Evolutionary conservation across 148 eudicot genomes (phyloP).

Genomic region (Vaccinium macrocarpon): DNA sequence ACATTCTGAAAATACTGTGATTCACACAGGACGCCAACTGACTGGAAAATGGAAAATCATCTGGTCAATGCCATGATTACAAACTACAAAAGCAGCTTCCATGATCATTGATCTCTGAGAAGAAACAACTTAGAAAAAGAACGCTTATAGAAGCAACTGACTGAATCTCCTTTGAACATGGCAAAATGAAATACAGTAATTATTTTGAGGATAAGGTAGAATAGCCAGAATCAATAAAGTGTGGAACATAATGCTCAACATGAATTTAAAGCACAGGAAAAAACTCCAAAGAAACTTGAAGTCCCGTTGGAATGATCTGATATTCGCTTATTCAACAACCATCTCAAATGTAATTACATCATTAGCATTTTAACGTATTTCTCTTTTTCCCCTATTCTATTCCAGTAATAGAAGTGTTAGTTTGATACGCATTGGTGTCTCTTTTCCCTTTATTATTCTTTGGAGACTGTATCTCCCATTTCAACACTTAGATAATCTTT

Average conservation of each 20-base stretch:
- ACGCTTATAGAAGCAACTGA: conserved; percentile 10
- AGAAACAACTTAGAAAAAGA: conserved; percentile 12
- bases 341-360: background rate
- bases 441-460: background rate
- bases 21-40: conserved; percentile 58
- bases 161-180: conserved; percentile 1
- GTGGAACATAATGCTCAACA: background rate
- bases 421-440: background rate
- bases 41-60: conserved; percentile 30
- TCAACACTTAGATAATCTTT: background rate
- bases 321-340: background rate
- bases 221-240: background rate
- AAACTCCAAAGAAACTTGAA: background rate
- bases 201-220: background rate
- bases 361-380: background rate
- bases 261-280: too few relatives aligned
- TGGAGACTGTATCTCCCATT: background rate
- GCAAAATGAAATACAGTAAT: background rate
- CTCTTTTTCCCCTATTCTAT: background rate
- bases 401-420: background rate
- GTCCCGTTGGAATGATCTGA: background rate
- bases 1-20: conserved; percentile 62
- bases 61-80: conserved; percentile 2
- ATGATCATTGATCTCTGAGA: background rate
- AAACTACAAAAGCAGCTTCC: conserved; percentile 8